Base-by-base conservation (phyloP, 2,329 filamentous ascomycete species). In the Plenodomus lindquistii region DNA sequence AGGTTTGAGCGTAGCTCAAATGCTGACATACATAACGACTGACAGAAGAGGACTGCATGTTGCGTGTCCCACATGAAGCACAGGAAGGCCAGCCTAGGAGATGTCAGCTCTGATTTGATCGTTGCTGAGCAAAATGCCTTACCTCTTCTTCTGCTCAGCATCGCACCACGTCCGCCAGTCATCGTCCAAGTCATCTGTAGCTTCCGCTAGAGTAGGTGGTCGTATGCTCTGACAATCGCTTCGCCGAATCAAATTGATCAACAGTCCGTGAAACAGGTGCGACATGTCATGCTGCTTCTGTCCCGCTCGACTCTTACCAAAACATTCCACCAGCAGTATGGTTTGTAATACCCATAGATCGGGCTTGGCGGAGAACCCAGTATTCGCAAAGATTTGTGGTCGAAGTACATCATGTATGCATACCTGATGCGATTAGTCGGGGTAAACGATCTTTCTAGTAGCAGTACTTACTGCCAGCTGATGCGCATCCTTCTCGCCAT, bases 51-150 rank as follows among this genome's bases (percentile, higher is more conserved):
- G 0, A 85, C 81, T 0, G 83, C 83, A 50, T 86, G 83, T 45
- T 86, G 83, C 0, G 82, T 84, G 55, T 86, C 84, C 84, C 83
- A 86, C 73, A 86, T 81, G 62, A 86, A 87, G 59, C 82, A 86
- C 4, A 84, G 72, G 34, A 85, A 75, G 0, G 82, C 81, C 0
- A 84, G 68, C 43, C 77, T 78, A 19, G 22, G 22, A 27, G 29
- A 10, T 38, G 17, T 40, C 13, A 37, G 31, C 21, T 22, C 16
- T 2, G 29, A 13, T 16, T 22, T 47, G 37, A 54, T 29, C 13
- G 19, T n/a, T 29, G 16, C 40, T n/a, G 3, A 13, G 34, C 22
- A 19, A 29, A 20, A 24, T n/a, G 10, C 29, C 20, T 31, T 60
- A 78, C 71, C 83, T 77, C 65, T 85, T 85, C 47, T 81, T 81